Base-by-base conservation (phyloP, 495 filamentous ascomycete genomes). In the Friedmanniomyces simplex region DNA sequence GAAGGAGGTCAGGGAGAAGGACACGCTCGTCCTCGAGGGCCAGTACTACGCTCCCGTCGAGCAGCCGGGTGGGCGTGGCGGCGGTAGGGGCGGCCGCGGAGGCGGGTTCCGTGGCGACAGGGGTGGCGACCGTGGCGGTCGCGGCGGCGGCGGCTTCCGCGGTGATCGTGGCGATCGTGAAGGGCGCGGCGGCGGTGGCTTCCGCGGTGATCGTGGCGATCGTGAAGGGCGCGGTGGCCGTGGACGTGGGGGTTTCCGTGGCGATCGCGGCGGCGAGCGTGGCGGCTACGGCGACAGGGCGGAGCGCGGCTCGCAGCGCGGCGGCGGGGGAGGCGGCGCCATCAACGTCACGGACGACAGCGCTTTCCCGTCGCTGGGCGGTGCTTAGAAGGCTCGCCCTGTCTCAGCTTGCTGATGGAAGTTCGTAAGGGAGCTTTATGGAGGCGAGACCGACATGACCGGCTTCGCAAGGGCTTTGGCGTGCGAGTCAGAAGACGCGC, bases 1-100 rank as follows among this genome's bases (percentile, higher is more conserved):
- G 74, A 85, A 88, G 68, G 85, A 93, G 77, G 86, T 86, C 77
- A 96, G 95, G 83, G 77, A 85, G 72, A 96, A 96, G 84, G 82
- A 86, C 71, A 67, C 84, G 71, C 71, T 98, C 58, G 88, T 94
- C 58, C 85, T 98, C 56, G 93, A 96, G 70, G 72, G 77, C 66
- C 52, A 59, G 48, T 63, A 63, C 57, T 63, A 63, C 49, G 57
- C 61, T 20, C 47, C 61, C 8, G 20, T 49, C 30, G 61, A 63
- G 72, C 51, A 71, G 70, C 53, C 74, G 65, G 50, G 59, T 22
- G 60, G 55, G 10, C 59, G 64, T 65, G 70, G 70, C 52, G 62
- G 62, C 39, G 73, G 68, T 52, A 71, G 70, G 53, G 67, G 67
- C 46, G 66, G 60, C 24, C 54, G 64, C 36, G 64, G 67, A 50